Base-by-base conservation (phyloP, 2,329 filamentous ascomycete species). In the Curvularia hawaiiensis region DNA sequence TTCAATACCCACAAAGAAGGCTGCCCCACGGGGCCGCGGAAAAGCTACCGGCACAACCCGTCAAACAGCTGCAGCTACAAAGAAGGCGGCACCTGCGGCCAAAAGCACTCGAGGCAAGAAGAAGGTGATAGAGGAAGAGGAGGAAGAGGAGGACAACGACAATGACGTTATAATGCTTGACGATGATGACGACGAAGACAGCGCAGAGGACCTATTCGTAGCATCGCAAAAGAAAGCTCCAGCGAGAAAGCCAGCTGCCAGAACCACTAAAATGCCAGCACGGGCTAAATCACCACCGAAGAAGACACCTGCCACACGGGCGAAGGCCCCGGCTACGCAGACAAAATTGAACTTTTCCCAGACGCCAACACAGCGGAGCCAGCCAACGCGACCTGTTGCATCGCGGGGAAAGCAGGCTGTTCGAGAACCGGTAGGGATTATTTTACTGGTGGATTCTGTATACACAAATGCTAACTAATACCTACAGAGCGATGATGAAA, bases 171-270 rank as follows among this genome's bases (percentile, higher is more conserved):
- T 78, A 56, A 72, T 78, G 64, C 75, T 82, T 24, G 79, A 80
- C 33, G 79, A 81, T 28, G 77, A 80, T 30, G 77, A 80, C 6
- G 79, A 79, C 24, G 70, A 81, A 24, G 82, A 83, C 16, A 82
- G 83, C 10, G 75, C 71, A n/a, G 71, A 77, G 31, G 73, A 72
- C 7, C 67, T 81, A 1, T 82, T 82, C 56, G 77, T 81, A 44
- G 74, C 66, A 46, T 64, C 70, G 50, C 45, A 61, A 28, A 65
- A 65, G 60, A 73, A 70, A 41, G 63, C 68, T 5, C 62, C 70
- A n/a, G 60, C 65, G 24, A 75, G 65, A 60, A 75, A 74, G 55
- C 9, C 65, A 10, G 46, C 63, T 18, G 59, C 70, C 5, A 58
- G 26, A 53, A 44, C 50, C 24, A 51, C 56, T 12, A 65, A 59